These are phyloP conservation scores for Rhizophlyctis rosea DNA, from an alignment of 192 early-diverging fungal species.

Conservation along the genomic window DNA sequence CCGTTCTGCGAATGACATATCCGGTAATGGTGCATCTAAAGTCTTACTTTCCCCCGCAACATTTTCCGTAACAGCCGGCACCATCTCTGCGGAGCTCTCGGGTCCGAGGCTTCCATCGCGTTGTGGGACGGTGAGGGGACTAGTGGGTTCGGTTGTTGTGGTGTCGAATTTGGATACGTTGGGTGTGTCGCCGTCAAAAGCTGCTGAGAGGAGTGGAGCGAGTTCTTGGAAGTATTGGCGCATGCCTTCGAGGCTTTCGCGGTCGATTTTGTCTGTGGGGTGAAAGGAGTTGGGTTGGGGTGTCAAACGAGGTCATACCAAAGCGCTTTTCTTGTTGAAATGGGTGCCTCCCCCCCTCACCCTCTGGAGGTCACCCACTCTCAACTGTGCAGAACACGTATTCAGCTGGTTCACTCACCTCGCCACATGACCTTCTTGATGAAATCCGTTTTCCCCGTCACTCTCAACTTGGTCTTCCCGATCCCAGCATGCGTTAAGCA, in stretches of 20 bases:
- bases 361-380: background rate
- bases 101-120: background rate
- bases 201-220: too few species aligned
- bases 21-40: background rate
- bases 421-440: constrained; percentile 36
- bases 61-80: background rate
- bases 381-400: too few species aligned
- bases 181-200: too few species aligned
- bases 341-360: background rate
- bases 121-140: too few species aligned
- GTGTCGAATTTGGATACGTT: too few species aligned
- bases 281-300: background rate
- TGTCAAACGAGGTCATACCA: background rate
- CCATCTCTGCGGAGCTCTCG: background rate
- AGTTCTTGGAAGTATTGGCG: constrained; percentile 2
- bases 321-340: background rate
- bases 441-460: constrained; percentile 29
- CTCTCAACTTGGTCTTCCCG: constrained; percentile 24
- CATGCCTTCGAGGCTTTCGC: constrained; percentile 18
- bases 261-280: constrained; percentile 16
- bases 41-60: background rate
- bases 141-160: too few species aligned
- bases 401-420: too few species aligned
- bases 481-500: constrained; percentile 28
- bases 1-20: background rate